Conservation (phyloP, 2,329 filamentous ascomycete genomes). For the Penicillium sp. region DNA sequence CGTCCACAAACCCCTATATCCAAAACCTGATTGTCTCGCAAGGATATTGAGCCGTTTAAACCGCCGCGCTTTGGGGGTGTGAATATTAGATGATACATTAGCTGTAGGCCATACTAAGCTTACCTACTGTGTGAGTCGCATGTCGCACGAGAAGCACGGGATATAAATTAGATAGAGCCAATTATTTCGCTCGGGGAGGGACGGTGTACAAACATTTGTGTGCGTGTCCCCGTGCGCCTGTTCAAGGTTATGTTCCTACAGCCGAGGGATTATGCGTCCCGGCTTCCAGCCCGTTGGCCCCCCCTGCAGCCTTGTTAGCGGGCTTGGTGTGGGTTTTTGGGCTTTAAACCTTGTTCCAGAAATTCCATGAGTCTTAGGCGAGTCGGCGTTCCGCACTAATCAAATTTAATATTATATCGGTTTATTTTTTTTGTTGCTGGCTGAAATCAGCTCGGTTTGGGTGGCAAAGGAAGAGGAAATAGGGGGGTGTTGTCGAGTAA, state of each 20-base stretch:
- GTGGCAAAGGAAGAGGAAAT: background rate
- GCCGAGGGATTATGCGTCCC: constrained; percentile 6
- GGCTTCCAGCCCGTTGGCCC: constrained; percentile 17
- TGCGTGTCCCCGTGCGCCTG: constrained; percentile 9
- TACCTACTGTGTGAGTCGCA: constrained; percentile 1
- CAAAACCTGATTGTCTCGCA: background rate
- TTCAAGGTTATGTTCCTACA: constrained; percentile 20
- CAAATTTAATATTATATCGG: background rate
- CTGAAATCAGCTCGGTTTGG: background rate
- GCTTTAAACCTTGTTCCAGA: constrained; percentile 18
- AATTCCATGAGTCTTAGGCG: constrained; percentile 9
- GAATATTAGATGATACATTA: background rate
- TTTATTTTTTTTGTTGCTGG: background rate
- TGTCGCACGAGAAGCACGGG: constrained; percentile 3
- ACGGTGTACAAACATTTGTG: constrained; percentile 6
- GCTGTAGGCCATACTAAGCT: constrained; percentile 1
- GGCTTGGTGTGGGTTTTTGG: constrained; percentile 3
- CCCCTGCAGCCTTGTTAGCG: constrained; percentile 8
- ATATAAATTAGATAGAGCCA: constrained; percentile 1
- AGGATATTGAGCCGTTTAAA: background rate
- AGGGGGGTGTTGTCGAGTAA: background rate
- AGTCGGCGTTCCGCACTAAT: background rate
- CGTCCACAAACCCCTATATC: background rate
- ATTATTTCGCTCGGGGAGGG: background rate
- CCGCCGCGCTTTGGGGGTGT: background rate